Evolutionary conservation across 2,329 filamentous ascomycete species (phyloP), one percentile per base, ranked within the genome.

Genomic region (Talaromyces sp.): DNA sequence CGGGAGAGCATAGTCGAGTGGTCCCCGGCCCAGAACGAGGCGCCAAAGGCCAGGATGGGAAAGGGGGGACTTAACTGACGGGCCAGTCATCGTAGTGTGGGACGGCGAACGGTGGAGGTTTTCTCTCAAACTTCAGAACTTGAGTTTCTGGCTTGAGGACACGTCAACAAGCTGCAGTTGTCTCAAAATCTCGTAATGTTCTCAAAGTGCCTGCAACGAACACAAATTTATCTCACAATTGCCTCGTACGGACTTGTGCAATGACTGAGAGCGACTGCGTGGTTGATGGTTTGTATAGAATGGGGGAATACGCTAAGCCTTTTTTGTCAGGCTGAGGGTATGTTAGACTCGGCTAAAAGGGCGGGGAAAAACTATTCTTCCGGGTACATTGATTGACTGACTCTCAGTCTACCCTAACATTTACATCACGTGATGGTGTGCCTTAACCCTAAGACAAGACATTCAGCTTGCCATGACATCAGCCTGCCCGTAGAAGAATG

Each of bases 41-140:
- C 47, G 49, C 39, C 39, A 43, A 27, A 31, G 37, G 56, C 56
- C 56, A 59, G 56, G 39, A 59, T 45, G 37, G 39, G 37, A 59
- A 59, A 41, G 33, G 54, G 39, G 37, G 39, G 25, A 59, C 25
- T 59, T 45, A 13, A 45, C 37, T 59, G 56, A 37, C 22, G 56
- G 56, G 39, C 37, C 35, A 45, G 33, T 22, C 22, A 35, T 22
- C 37, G 62, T 19, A 27, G 39, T 50, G 63, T 65, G 63, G 56
- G 63, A 61, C 57, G 57, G 41, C 61, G 62, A 45, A 33, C 33
- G 37, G 62, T 59, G 62, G 62, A 49, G 54, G 2, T 22, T 45
- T 56, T 22, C 37, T 43, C 61, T 57, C 39, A 33, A 41, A 57
- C 37, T 39, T 43, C 47, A 54, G 45, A 43, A 60, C 56, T 25